Percentiles rank a stretch among this genome's conserved stretches.
Conservation (phyloP, 768 basidiomycete species). For the Lentinus brumalis region DNA sequence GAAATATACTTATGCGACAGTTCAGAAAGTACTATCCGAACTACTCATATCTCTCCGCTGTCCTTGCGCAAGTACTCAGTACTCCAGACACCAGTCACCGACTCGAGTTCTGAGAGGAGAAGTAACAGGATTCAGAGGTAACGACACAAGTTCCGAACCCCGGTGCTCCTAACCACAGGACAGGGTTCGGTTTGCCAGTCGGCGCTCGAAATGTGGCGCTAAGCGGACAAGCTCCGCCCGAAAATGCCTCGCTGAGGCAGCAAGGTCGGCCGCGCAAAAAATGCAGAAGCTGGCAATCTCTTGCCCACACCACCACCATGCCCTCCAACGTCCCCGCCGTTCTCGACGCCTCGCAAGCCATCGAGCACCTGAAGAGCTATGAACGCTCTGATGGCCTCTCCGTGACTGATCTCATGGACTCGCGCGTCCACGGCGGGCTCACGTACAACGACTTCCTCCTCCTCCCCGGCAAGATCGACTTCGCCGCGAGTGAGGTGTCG, state of each 20-base stretch:
- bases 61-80: too few species aligned
- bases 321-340: slow-evolving; percentile 31
- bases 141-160: not conserved
- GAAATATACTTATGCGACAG: too few species aligned
- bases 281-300: slow-evolving; percentile 17
- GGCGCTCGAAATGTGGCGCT: not conserved
- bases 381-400: slow-evolving; percentile 78
- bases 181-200: not conserved
- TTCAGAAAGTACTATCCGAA: too few species aligned
- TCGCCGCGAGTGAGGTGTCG: slow-evolving; percentile 76
- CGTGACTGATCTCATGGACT: slow-evolving; percentile 85
- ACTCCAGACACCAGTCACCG: too few species aligned
- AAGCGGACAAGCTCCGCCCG: slow-evolving; percentile 1
- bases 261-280: slow-evolving; percentile 12
- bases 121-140: too few species aligned
- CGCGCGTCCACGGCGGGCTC: slow-evolving; percentile 81
- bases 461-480: slow-evolving; percentile 95
- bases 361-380: slow-evolving; percentile 78
- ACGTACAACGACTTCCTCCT: slow-evolving; percentile 98
- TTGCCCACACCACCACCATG: slow-evolving; percentile 29
- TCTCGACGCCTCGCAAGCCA: slow-evolving; percentile 72
- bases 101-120: too few species aligned
- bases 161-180: not conserved
- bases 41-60: too few species aligned
- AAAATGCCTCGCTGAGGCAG: slow-evolving; percentile 2